A percentile compares a stretch with the other conserved stretches of the same genome.
These are phyloP conservation scores for Umbelopsis sp. DNA, from an alignment of 371 early-diverging fungal species.

Conservation along the genomic window DNA sequence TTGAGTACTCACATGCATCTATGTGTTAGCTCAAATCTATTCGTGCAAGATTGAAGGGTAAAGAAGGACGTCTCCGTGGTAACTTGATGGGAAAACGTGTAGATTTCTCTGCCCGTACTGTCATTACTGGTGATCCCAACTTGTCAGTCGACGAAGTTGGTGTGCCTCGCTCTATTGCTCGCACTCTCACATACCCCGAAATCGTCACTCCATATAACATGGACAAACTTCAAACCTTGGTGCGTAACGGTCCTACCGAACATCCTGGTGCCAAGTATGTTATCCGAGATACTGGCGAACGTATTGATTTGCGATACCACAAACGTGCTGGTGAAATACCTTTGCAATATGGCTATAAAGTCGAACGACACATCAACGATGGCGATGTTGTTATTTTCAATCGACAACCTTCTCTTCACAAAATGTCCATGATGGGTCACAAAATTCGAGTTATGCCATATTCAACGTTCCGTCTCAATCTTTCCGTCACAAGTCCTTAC, in stretches of 20 bases:
- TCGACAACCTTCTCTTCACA: constrained; percentile 99
- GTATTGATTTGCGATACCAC: constrained; percentile 95
- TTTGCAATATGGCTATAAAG: constrained; percentile 93
- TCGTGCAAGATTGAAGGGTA: constrained; percentile 98
- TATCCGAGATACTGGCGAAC: constrained; percentile 95
- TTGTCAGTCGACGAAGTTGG: constrained; percentile 98
- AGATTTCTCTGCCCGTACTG: constrained; percentile 99
- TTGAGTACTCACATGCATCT: too few species aligned
- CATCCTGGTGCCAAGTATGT: constrained; percentile 99
- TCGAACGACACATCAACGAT: constrained; percentile 97
- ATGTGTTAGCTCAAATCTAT: constrained; percentile 86
- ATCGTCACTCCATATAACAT: constrained; percentile 99
- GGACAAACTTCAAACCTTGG: constrained; percentile 84
- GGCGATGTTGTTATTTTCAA: constrained; percentile 99
- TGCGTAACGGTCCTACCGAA: constrained; percentile 96
- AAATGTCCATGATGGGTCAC: constrained; percentile 99
- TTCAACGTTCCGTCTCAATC: constrained; percentile 98
- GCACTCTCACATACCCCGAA: constrained; percentile 98
- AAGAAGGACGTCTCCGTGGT: constrained; percentile 99
- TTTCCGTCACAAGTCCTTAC: constrained; percentile 99
- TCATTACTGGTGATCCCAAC: constrained; percentile 99
- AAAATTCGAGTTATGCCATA: constrained; percentile 97
- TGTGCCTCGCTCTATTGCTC: constrained; percentile 98
- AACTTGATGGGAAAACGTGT: constrained; percentile 99
- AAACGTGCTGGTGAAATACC: constrained; percentile 89